Percentiles rank a stretch among this genome's conserved stretches.
These are phyloP conservation scores for Cryptosporidium muris DNA, from an alignment of 169 alveolate species.

Conservation along the genomic window DNA sequence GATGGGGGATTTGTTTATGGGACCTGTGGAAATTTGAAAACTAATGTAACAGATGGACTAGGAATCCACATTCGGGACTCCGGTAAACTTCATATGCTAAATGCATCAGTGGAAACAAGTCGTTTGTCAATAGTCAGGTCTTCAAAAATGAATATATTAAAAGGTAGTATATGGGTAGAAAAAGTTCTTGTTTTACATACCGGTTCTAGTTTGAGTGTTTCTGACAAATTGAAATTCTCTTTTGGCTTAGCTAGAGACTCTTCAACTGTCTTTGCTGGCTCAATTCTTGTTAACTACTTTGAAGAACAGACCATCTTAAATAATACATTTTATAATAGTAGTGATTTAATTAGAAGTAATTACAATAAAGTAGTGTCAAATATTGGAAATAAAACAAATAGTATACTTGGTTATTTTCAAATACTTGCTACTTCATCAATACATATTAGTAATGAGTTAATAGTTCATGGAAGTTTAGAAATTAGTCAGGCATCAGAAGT, in stretches of 20 bases:
- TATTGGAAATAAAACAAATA: background rate
- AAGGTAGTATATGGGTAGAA: slow-evolving; percentile 12
- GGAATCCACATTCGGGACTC: slow-evolving; percentile 62
- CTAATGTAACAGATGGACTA: slow-evolving; percentile 54
- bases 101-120: slow-evolving; percentile 15
- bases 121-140: slow-evolving; percentile 51
- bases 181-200: slow-evolving; percentile 33
- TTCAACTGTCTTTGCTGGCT: slow-evolving; percentile 10
- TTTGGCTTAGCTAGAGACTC: slow-evolving; percentile 56
- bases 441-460: background rate
- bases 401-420: slow-evolving; percentile 31
- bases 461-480: slow-evolving; percentile 32
- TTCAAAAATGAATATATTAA: slow-evolving; percentile 6
- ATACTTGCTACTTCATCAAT: slow-evolving; percentile 32
- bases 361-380: no score
- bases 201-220: slow-evolving; percentile 12
- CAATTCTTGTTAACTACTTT: slow-evolving; percentile 1
- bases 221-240: slow-evolving; percentile 1
- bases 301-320: background rate
- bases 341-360: no score
- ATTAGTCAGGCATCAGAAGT: slow-evolving; percentile 54
- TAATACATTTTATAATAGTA: background rate
- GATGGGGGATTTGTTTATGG: slow-evolving; percentile 48
- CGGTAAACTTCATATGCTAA: slow-evolving; percentile 38
- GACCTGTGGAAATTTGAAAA: slow-evolving; percentile 47